Conservation (phyloP, 768 basidiomycete species). For the Lyophyllum decastes region DNA sequence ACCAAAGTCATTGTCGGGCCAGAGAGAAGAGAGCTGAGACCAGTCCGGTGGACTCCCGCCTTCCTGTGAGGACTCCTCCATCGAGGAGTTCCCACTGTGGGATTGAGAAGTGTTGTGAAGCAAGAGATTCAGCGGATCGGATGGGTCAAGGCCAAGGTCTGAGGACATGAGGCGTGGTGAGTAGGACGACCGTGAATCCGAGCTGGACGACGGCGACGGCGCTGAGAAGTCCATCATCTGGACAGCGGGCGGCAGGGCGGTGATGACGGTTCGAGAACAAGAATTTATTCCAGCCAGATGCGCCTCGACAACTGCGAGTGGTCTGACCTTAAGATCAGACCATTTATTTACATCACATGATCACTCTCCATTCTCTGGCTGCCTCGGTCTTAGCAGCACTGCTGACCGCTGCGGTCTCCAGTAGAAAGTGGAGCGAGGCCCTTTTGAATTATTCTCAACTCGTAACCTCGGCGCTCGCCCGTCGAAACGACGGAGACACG, state of each 20-base stretch:
- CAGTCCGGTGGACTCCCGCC: constrained; percentile 46
- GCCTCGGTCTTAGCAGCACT: too few species aligned
- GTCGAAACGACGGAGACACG: background rate
- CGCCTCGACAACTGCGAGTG: constrained; percentile 1
- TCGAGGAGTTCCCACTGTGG: constrained; percentile 30
- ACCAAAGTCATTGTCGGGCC: constrained; percentile 38
- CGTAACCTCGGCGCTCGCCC: background rate
- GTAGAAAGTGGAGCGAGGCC: background rate
- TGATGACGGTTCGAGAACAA: constrained; percentile 7
- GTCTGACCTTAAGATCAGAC: constrained; percentile 19
- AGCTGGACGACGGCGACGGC: constrained; percentile 21
- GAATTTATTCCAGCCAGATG: background rate
- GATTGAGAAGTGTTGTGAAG: constrained; percentile 44
- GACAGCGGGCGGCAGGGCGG: background rate
- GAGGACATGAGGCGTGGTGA: constrained; percentile 31
- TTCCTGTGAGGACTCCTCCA: constrained; percentile 32
- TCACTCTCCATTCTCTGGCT: background rate
- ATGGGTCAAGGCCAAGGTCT: constrained; percentile 53
- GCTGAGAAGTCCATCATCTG: constrained; percentile 11
- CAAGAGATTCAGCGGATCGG: constrained; percentile 60
- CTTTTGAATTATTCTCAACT: background rate
- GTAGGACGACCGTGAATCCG: constrained; percentile 15
- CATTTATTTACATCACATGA: constrained; percentile 23
- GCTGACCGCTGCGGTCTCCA: background rate
- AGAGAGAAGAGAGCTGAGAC: constrained; percentile 53